Evolutionary conservation across 768 basidiomycete species (phyloP).

Genomic region (Serendipita vermifera): DNA sequence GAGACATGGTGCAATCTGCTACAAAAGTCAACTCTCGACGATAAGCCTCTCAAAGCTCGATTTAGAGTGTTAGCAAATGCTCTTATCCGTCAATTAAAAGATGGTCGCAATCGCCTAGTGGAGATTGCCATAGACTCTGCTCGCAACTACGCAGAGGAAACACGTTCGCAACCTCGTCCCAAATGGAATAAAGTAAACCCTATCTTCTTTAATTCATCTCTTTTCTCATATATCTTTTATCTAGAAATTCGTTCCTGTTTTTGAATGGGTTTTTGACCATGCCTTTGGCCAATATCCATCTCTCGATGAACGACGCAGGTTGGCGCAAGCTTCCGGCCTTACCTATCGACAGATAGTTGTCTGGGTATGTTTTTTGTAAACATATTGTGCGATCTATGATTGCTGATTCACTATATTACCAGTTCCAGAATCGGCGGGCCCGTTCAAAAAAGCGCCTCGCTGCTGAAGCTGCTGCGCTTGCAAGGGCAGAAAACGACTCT

Average conservation of each 20-base stretch:
- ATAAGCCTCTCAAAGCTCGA: too few relatives aligned
- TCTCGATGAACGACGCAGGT: not conserved
- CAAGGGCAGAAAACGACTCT: not conserved
- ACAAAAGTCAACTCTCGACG: too few relatives aligned
- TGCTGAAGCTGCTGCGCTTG: not conserved
- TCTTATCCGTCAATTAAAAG: too few relatives aligned
- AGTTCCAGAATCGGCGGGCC: not conserved
- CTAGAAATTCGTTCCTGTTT: not conserved
- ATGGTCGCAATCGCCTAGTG: too few relatives aligned
- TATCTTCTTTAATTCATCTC: not conserved
- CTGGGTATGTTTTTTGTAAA: not conserved
- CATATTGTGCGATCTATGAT: not conserved
- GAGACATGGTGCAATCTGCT: too few relatives aligned
- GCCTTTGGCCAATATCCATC: not conserved
- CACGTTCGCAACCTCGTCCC: not conserved
- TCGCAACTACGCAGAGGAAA: too few relatives aligned
- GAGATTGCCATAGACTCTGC: too few relatives aligned
- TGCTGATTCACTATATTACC: not conserved
- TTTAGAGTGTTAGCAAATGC: too few relatives aligned
- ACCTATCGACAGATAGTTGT: not conserved
- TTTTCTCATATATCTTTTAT: not conserved
- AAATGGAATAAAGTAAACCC: constrained; percentile 1
- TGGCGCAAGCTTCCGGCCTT: not conserved
- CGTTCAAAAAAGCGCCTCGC: not conserved
- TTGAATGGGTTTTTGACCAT: not conserved